Base-by-base conservation (phyloP, 192 early-diverging fungal genomes). In the Coemansia sp. region DNA sequence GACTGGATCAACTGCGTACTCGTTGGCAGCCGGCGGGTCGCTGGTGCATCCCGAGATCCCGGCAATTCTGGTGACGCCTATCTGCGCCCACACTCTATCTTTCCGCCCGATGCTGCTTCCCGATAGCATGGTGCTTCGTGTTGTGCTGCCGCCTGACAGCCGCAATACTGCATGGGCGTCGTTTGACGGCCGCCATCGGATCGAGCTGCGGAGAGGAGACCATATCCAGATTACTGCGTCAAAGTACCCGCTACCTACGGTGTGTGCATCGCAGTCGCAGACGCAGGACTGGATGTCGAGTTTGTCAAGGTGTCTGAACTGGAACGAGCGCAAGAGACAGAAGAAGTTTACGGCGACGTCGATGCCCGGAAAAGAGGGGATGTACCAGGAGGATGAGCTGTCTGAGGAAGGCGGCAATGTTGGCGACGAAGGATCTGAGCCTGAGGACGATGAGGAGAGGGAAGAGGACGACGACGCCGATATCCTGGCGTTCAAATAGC, bases 101-200 rank as follows among this genome's bases (percentile, higher is more conserved):
- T 95, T 95, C 77, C 81, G 97, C 7, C 95, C 97, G 18, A 98
- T 96, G 87, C 78, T 99, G 12, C 78, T 99, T 14, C 97, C 97
- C 0, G 90, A 93, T 50, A 86, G 87, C 18, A 89, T 94, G 86
- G 92, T 93, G n/a, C 60, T 99, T 17, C 82, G 88, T 1, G 87
- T 99, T 8, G 84, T 85, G 51, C 84, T 99, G 18, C 92, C 92
- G 1, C 85, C 83, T 13, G 87, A 91, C 72, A 87, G 87, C 14
- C 82, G 96, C 13, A 85, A 83, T 47, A 91, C 91, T 0, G 96
- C 93, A 10, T 99, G 93, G 94, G 95, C 87, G 51, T 84, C 86
- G 58, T 96, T 97, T 59, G 97, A 99, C 65, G 97, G 95, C 2
- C 84, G 97, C 27, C 86, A 94, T 53, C 85, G 97, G 2, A 88